A percentile compares a stretch with the other conserved stretches of the same genome.
Conservation (phyloP, 2,329 filamentous ascomycete genomes). For the Aspergillus flavus region DNA sequence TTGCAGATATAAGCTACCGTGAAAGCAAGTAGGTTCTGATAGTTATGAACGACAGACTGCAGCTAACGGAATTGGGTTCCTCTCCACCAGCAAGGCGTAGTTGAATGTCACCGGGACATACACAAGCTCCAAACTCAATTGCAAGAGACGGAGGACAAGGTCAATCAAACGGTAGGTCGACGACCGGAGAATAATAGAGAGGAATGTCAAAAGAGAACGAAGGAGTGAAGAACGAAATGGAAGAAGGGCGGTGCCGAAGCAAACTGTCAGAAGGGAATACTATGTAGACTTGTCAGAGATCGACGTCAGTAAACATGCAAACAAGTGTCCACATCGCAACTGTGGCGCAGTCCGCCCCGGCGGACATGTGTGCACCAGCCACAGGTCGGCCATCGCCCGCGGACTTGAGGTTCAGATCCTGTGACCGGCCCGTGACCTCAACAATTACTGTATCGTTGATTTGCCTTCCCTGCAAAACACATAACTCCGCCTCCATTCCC, state of each 20-base stretch:
- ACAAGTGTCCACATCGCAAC: constrained; percentile 29
- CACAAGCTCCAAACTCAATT: constrained; percentile 48
- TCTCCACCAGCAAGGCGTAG: constrained; percentile 6
- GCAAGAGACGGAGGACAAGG: constrained; percentile 8
- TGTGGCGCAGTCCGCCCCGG: constrained; percentile 20
- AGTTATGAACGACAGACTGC: constrained; percentile 22
- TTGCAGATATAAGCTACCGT: constrained; percentile 5
- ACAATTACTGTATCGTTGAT: not conserved
- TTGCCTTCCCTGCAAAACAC: not conserved
- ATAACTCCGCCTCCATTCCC: not conserved
- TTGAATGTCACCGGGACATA: constrained; percentile 43
- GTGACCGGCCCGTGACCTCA: not conserved
- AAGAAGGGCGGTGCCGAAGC: constrained; percentile 6
- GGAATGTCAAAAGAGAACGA: constrained; percentile 7
- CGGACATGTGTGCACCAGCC: constrained; percentile 15
- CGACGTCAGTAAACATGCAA: constrained; percentile 16
- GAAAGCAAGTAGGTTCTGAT: constrained; percentile 13
- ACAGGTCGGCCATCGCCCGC: constrained; percentile 11
- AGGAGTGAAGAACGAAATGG: constrained; percentile 17
- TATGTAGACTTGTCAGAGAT: constrained; percentile 2
- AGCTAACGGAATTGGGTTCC: constrained; percentile 16
- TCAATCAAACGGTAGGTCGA: not conserved
- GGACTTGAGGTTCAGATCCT: not conserved
- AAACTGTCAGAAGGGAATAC: not conserved
- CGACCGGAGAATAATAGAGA: constrained; percentile 5